phyloP scores from a whole-genome alignment of 2,329 filamentous ascomycete genomes.

The Penicillium sp. region DNA sequence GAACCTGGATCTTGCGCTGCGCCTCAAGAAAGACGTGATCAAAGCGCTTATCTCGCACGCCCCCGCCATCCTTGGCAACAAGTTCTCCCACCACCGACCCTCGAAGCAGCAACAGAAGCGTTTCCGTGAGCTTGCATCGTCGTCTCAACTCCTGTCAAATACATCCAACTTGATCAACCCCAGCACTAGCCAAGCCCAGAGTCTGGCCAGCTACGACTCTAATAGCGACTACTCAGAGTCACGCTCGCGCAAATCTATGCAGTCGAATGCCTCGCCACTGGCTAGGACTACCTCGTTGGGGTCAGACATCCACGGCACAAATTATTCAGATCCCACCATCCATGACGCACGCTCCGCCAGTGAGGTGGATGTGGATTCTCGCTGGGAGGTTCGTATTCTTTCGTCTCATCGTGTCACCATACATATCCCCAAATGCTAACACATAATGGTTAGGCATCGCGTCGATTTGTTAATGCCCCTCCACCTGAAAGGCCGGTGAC shows the following conservation, averaged over 20 bases:
- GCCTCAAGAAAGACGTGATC: conserved; percentile 91
- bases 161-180: conserved; percentile 30
- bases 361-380: conserved; percentile 39
- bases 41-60: conserved; percentile 92
- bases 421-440: conserved; percentile 13
- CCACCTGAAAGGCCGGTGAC: conserved; percentile 31
- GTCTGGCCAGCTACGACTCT: conserved; percentile 38
- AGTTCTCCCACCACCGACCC: conserved; percentile 85
- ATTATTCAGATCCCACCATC: conserved; percentile 23
- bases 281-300: conserved; percentile 34
- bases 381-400: conserved; percentile 35
- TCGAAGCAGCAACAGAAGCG: conserved; percentile 74
- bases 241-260: conserved; percentile 35
- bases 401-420: background rate
- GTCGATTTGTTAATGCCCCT: conserved; percentile 32
- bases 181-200: conserved; percentile 30
- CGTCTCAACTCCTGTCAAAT: conserved; percentile 61
- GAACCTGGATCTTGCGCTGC: conserved; percentile 87
- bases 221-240: conserved; percentile 39
- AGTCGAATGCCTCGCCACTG: conserved; percentile 38
- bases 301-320: conserved; percentile 29
- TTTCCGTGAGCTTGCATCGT: conserved; percentile 79
- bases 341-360: conserved; percentile 35
- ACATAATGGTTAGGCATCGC: conserved; percentile 29
- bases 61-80: conserved; percentile 95